A percentile compares a stretch with the other conserved stretches of the same genome.
Conservation (phyloP, 2,329 filamentous ascomycete genomes). For the Xylaria sp. region DNA sequence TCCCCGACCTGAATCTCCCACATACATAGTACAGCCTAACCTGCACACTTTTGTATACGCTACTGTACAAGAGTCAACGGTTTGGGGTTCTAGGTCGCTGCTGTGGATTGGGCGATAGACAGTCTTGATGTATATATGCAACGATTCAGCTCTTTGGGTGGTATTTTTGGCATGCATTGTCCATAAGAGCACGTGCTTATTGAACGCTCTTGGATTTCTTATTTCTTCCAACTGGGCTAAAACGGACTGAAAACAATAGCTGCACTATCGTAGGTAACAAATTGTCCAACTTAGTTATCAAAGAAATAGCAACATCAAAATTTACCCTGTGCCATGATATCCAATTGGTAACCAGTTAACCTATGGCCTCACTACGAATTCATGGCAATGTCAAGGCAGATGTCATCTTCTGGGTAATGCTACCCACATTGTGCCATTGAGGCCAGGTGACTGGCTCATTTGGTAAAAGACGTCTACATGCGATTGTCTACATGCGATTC, state of each 20-base stretch:
- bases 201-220: neutral
- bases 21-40: too few species aligned
- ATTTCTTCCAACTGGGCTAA: neutral
- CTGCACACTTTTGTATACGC: neutral
- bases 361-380: neutral
- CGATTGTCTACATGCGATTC: constrained; percentile 10
- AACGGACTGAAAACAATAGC: constrained; percentile 16
- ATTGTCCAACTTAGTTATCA: neutral
- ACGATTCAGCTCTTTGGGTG: neutral
- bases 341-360: neutral
- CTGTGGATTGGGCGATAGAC: neutral
- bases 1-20: neutral
- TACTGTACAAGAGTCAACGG: neutral
- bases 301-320: neutral
- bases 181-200: constrained; percentile 26
- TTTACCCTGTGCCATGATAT: neutral
- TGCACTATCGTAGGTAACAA: neutral
- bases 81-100: neutral
- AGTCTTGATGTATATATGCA: neutral
- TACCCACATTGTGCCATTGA: neutral
- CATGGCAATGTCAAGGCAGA: neutral
- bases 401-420: neutral
- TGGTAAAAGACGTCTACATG: constrained; percentile 3
- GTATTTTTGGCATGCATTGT: constrained; percentile 2
- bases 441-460: neutral